A percentile compares a stretch with the other conserved stretches of the same genome.
phyloP scores from a whole-genome alignment of 2,329 filamentous ascomycete species.

The Bipolaris zeicola region DNA sequence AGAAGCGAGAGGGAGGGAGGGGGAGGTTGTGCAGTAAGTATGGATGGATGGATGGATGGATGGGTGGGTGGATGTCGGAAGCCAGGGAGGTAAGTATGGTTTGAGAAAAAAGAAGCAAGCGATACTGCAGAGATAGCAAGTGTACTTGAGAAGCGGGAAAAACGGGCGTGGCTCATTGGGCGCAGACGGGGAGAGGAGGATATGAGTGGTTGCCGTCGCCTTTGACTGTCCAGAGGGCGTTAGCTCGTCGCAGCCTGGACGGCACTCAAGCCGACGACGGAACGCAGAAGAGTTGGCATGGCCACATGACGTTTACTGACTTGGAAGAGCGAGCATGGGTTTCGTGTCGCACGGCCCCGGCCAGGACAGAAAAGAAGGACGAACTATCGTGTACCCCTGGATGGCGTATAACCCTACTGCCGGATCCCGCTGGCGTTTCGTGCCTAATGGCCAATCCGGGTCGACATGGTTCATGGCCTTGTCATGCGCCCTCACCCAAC shows the following conservation, averaged over 20 bases:
- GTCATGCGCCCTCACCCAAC: constrained; percentile 21
- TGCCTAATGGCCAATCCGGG: constrained; percentile 22
- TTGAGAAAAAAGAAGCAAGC: constrained; percentile 7
- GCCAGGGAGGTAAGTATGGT: not conserved
- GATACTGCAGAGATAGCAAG: constrained; percentile 15
- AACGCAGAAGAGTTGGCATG: constrained; percentile 19
- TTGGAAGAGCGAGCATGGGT: constrained; percentile 25
- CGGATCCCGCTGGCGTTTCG: constrained; percentile 32
- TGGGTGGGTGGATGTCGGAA: not conserved
- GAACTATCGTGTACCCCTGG: constrained; percentile 26
- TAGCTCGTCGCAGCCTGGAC: constrained; percentile 33
- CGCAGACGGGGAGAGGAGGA: constrained; percentile 32
- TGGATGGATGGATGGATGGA: not conserved
- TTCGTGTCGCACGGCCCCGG: constrained; percentile 36
- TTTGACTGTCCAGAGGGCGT: constrained; percentile 18
- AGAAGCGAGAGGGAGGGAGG: not conserved
- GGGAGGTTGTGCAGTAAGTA: not conserved
- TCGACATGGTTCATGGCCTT: constrained; percentile 3
- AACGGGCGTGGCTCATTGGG: constrained; percentile 25
- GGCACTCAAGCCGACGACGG: constrained; percentile 24
- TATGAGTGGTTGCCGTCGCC: constrained; percentile 37
- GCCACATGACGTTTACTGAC: constrained; percentile 46
- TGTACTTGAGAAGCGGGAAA: constrained; percentile 28
- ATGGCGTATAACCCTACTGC: constrained; percentile 26
- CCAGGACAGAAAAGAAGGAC: constrained; percentile 20